Evolutionary conservation across 495 filamentous ascomycete genomes (phyloP).

Genomic region (Penicillium herquei): DNA sequence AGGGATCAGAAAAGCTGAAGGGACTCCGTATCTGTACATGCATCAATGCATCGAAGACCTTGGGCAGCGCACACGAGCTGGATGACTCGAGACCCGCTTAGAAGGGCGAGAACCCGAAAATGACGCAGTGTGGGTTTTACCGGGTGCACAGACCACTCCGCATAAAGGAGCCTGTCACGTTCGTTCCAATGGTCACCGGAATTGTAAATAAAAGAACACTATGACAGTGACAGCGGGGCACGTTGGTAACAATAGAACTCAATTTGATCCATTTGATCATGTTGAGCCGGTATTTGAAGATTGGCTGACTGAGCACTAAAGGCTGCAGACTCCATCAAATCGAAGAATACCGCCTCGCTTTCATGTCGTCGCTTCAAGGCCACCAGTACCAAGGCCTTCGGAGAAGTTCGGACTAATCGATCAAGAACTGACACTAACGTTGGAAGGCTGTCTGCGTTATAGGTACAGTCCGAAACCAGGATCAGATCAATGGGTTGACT

Average conservation of each 20-base stretch:
- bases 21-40: no score
- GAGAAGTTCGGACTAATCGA: constrained; percentile 49
- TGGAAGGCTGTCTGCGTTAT: constrained; percentile 81
- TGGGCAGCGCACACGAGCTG: not conserved
- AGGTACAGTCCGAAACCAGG: constrained; percentile 89
- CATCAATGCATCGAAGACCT: no score
- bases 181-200: not conserved
- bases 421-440: constrained; percentile 69
- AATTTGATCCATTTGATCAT: constrained; percentile 56
- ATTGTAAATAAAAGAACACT: not conserved
- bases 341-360: constrained; percentile 77
- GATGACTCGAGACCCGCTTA: not conserved
- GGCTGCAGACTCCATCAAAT: constrained; percentile 61
- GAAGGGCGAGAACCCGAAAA: constrained; percentile 1
- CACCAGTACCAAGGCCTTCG: constrained; percentile 61
- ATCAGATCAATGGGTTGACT: constrained; percentile 64
- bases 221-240: constrained; percentile 4
- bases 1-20: no score
- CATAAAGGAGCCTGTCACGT: not conserved
- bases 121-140: not conserved
- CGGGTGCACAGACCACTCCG: not conserved
- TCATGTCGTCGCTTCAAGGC: constrained; percentile 84
- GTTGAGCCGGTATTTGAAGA: constrained; percentile 58
- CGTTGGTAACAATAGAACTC: constrained; percentile 55
- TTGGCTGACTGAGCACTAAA: constrained; percentile 49